These are phyloP conservation scores for Saccharomyces hybrid DNA, from an alignment of 1,139 yeast species.

Conservation along the genomic window DNA sequence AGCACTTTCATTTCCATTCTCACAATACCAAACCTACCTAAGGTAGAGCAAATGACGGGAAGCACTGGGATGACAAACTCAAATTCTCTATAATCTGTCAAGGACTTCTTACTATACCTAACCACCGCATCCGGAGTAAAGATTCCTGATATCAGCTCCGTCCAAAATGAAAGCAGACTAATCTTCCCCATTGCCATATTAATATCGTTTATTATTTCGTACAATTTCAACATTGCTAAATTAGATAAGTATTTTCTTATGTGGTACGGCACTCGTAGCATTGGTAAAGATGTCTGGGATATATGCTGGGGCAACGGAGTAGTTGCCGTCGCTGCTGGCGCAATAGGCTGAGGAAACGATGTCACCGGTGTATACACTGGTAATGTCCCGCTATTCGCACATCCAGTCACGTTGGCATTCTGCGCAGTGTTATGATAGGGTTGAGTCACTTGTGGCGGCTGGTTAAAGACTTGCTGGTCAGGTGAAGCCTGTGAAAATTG, in stretches of 20 bases:
- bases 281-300: slow-evolving; percentile 5
- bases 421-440: not conserved
- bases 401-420: too few relatives aligned
- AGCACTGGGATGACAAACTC: slow-evolving; percentile 59
- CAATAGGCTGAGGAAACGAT: slow-evolving; percentile 2
- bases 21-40: slow-evolving; percentile 47
- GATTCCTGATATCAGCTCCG: slow-evolving; percentile 39
- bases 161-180: slow-evolving; percentile 42
- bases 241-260: slow-evolving; percentile 18
- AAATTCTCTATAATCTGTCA: slow-evolving; percentile 46
- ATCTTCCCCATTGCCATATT: slow-evolving; percentile 23
- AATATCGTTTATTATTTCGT: slow-evolving; percentile 15
- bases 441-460: not conserved
- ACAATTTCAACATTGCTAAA: slow-evolving; percentile 17
- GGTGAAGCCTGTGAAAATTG: not conserved
- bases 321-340: slow-evolving; percentile 18
- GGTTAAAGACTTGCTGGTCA: not conserved
- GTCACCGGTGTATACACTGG: not conserved
- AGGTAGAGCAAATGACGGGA: slow-evolving; percentile 56
- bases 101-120: slow-evolving; percentile 39
- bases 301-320: slow-evolving; percentile 3
- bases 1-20: slow-evolving; percentile 54
- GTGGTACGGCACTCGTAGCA: slow-evolving; percentile 5
- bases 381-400: too few relatives aligned
- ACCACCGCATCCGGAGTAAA: slow-evolving; percentile 44